Percentiles rank a stretch among this genome's conserved stretches.
Conservation (phyloP, 202 grass and related monocot species). For the Elaeis oleifera region DNA sequence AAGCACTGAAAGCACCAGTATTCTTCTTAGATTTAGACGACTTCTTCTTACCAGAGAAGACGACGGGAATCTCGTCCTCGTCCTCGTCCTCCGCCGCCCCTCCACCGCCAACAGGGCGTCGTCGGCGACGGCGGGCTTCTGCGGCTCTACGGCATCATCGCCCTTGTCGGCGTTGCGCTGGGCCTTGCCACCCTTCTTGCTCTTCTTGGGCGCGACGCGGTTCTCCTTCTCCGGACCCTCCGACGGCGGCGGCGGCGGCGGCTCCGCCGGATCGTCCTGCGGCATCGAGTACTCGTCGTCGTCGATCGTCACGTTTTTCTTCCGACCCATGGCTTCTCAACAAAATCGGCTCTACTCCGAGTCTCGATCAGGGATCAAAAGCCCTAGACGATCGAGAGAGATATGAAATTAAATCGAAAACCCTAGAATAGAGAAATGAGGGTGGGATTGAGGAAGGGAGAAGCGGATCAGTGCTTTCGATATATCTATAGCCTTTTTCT, state of each 20-base stretch:
- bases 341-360: too few species aligned
- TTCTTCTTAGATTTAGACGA: constrained; percentile 26
- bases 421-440: too few species aligned
- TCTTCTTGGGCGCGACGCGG: constrained; percentile 26
- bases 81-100: not conserved
- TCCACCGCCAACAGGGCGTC: not conserved
- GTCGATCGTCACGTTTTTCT: constrained; percentile 82
- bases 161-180: constrained; percentile 27
- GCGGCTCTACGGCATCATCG: constrained; percentile 31
- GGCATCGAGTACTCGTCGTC: constrained; percentile 92
- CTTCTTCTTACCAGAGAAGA: constrained; percentile 28
- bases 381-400: too few species aligned
- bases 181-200: constrained; percentile 48
- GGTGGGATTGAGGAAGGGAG: too few species aligned
- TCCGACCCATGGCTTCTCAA: constrained; percentile 55
- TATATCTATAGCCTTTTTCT: too few species aligned
- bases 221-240: constrained; percentile 27
- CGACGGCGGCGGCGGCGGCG: constrained; percentile 24
- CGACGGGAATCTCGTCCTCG: constrained; percentile 2
- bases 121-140: constrained; percentile 5
- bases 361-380: too few species aligned
- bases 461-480: too few species aligned
- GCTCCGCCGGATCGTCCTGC: constrained; percentile 38
- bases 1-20: not conserved
- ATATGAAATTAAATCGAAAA: too few species aligned